Base-by-base conservation (phyloP, 78 protist genomes). In the Protostelium mycophagum region DNA sequence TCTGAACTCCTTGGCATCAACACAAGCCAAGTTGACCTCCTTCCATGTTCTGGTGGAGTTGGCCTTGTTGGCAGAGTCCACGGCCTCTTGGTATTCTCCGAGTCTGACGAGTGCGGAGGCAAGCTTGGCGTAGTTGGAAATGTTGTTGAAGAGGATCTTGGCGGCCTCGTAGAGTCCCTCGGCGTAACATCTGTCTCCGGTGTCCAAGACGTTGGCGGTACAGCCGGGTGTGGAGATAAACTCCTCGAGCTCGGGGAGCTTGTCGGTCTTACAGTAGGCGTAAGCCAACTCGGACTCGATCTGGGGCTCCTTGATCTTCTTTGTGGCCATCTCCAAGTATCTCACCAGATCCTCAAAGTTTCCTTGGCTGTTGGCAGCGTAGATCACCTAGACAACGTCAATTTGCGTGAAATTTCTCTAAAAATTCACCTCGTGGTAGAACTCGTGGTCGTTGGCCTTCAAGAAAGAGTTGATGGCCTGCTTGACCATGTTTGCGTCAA, bases 1-100 rank as follows among this genome's bases (percentile, higher is more conserved):
- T 28, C 98, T 93, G 99, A 99, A 98, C 91, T 99, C 99, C 39
- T 83, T n/a, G 16, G 92, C 97, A 29, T 96, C 98, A 38, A 99
- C 98, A 90, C 99, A 99, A 34, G 99, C 98, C 0, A 90, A 86
- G 90, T 86, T 38, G 36, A 99, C 99, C 85, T 99, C 99, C 91
- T 96, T 97, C 99, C 99, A 99, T 0, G 99, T 97, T 86, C 92
- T 86, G 90, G 95, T 94, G 91, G 91, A 85, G 95, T 96, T 96
- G 94, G 99, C 99, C 89, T 98, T 97, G 93, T 98, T 96, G 0
- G 99, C 99, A 23, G 99, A 96, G 28, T 99, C 99, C 29, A 99
- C 99, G 9, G 99, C 99, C 28, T 91, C 97, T 89, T 95, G 97
- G 92, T 83, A 97, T 86, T 96, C 96, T 36, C 90, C 92, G 35